Percentiles rank a stretch among this genome's conserved stretches.
Evolutionary conservation across 2,329 filamentous ascomycete genomes (phyloP).

Genomic region (Aspergillus brunneoviolaceus): DNA sequence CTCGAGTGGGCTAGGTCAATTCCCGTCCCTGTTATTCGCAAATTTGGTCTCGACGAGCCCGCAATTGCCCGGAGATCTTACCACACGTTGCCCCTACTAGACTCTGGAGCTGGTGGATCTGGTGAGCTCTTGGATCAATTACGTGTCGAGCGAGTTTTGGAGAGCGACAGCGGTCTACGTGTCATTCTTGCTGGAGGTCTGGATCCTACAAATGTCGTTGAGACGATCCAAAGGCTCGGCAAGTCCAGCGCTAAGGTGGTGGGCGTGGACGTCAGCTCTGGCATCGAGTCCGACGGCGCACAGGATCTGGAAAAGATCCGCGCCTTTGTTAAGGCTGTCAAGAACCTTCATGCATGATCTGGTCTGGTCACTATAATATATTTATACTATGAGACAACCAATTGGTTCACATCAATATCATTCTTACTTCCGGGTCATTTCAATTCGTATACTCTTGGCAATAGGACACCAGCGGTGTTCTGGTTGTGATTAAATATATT

Average conservation of each 20-base stretch:
- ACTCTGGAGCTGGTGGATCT: conserved; percentile 79
- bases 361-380: background rate
- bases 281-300: conserved; percentile 79
- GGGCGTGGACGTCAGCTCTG: conserved; percentile 90
- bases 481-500: no score
- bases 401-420: background rate
- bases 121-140: conserved; percentile 74
- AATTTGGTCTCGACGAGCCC: conserved; percentile 75
- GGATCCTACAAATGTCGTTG: conserved; percentile 72
- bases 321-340: conserved; percentile 74
- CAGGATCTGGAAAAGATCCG: conserved; percentile 80
- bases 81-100: conserved; percentile 79
- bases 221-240: conserved; percentile 64
- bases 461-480: no score
- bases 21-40: conserved; percentile 85
- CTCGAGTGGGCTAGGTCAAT: conserved; percentile 88
- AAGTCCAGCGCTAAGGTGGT: conserved; percentile 63
- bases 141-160: conserved; percentile 66
- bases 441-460: background rate
- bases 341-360: conserved; percentile 46
- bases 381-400: background rate
- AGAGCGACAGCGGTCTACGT: conserved; percentile 66
- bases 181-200: conserved; percentile 85
- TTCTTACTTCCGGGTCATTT: background rate
- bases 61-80: conserved; percentile 73